phyloP scores from a whole-genome alignment of 768 basidiomycete genomes.

The Sporobolomyces roseus region DNA sequence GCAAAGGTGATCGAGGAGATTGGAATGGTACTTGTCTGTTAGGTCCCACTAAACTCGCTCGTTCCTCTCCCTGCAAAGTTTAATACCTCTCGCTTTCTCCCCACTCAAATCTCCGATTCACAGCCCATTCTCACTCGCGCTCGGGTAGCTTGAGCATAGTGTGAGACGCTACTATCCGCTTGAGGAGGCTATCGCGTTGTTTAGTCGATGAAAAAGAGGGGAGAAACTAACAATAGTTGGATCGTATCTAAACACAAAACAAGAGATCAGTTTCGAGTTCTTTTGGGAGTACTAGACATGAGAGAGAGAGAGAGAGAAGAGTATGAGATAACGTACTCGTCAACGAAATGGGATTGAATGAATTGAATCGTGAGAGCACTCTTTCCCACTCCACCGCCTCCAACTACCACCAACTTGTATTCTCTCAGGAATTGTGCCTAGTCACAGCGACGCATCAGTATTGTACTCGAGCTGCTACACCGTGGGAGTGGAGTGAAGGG shows the following conservation, averaged over 20 bases:
- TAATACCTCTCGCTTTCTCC: neutral
- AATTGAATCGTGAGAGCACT: conserved; percentile 52
- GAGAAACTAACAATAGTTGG: conserved; percentile 50
- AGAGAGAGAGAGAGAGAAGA: neutral
- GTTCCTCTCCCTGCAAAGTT: neutral
- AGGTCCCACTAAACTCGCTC: too few species aligned
- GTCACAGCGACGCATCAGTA: neutral
- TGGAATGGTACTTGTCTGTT: too few species aligned
- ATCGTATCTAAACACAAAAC: conserved; percentile 47
- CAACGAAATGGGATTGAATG: conserved; percentile 50
- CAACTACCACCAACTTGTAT: conserved; percentile 98
- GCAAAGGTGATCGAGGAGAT: too few species aligned
- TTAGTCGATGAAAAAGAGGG: neutral
- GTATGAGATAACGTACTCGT: conserved; percentile 44
- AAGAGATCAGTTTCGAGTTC: neutral
- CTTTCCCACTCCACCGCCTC: conserved; percentile 73
- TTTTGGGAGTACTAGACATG: neutral
- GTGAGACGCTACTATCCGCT: too few species aligned
- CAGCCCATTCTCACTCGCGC: too few species aligned
- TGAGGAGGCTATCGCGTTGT: too few species aligned
- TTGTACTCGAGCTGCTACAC: neutral
- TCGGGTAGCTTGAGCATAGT: too few species aligned
- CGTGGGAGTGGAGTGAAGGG: neutral
- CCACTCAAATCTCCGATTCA: too few species aligned
- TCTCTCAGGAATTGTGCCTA: conserved; percentile 65